These are phyloP conservation scores for Juglanconis sp. DNA, from an alignment of 2,329 filamentous ascomycete species.

Conservation along the genomic window DNA sequence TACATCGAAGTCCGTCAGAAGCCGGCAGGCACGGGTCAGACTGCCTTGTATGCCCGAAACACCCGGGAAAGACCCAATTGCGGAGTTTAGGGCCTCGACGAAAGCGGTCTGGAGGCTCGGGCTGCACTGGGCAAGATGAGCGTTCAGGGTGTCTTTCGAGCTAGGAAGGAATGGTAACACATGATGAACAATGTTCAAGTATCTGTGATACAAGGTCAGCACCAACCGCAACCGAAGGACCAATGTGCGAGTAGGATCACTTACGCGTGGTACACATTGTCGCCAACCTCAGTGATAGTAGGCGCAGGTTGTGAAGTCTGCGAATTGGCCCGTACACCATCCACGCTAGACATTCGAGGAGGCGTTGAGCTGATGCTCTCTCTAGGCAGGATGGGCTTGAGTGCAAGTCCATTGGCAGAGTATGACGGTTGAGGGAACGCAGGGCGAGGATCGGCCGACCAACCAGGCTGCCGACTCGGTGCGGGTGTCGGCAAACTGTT, in stretches of 20 bases:
- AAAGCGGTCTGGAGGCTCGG: slow-evolving; percentile 60
- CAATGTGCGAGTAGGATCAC: slow-evolving; percentile 17
- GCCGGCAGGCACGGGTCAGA: slow-evolving; percentile 41
- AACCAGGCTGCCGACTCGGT: slow-evolving; percentile 41
- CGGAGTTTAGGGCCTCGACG: slow-evolving; percentile 57
- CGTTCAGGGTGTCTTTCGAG: slow-evolving; percentile 53
- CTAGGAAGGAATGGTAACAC: slow-evolving; percentile 64
- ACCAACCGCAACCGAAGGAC: not conserved
- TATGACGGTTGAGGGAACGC: slow-evolving; percentile 40
- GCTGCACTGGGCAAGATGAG: slow-evolving; percentile 55
- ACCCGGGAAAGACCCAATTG: slow-evolving; percentile 50
- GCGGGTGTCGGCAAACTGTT: slow-evolving; percentile 39
- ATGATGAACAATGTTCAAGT: slow-evolving; percentile 62
- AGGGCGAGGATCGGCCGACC: slow-evolving; percentile 46
- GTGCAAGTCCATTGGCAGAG: slow-evolving; percentile 41
- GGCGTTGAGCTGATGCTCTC: slow-evolving; percentile 2
- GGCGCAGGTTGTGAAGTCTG: not conserved
- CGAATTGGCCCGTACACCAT: slow-evolving; percentile 3
- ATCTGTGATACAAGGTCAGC: slow-evolving; percentile 38
- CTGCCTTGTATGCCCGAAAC: slow-evolving; percentile 34
- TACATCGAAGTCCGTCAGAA: slow-evolving; percentile 52
- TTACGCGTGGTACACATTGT: slow-evolving; percentile 44
- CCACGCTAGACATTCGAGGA: not conserved
- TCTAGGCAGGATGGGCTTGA: slow-evolving; percentile 41
- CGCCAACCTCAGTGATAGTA: slow-evolving; percentile 38